phyloP scores from a whole-genome alignment of 441 rosid species.

The Aquilaria agallochum region DNA sequence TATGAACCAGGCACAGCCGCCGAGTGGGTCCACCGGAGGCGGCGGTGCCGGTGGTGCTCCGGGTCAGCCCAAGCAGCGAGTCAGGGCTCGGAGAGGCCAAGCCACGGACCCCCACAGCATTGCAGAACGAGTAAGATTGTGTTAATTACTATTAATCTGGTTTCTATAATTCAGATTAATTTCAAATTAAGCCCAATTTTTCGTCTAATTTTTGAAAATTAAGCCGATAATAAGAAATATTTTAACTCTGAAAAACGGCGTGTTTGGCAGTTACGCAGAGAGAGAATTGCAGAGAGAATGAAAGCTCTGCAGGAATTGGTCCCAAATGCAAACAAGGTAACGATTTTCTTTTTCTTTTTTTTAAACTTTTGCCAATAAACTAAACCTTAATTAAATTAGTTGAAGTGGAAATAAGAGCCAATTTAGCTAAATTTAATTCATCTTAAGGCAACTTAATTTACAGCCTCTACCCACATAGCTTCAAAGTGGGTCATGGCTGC shows the following conservation, averaged over 20 bases:
- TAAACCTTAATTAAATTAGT: not conserved
- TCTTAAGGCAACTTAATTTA: too few species aligned
- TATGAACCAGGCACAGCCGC: slow-evolving; percentile 40
- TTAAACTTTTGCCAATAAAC: not conserved
- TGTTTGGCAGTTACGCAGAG: slow-evolving; percentile 73
- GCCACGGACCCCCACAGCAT: slow-evolving; percentile 97
- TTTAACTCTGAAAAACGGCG: slow-evolving; percentile 9
- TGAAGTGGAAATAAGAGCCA: not conserved
- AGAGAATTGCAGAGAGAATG: slow-evolving; percentile 96
- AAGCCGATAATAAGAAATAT: too few species aligned
- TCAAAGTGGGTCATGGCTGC: too few species aligned
- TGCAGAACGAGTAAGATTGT: slow-evolving; percentile 67
- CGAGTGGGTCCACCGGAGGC: slow-evolving; percentile 34
- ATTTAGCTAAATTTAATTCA: too few species aligned
- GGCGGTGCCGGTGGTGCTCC: slow-evolving; percentile 25
- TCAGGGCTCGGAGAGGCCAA: slow-evolving; percentile 93
- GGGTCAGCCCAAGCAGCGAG: slow-evolving; percentile 65
- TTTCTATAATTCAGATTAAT: too few species aligned
- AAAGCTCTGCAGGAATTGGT: slow-evolving; percentile 93
- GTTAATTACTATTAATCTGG: not conserved
- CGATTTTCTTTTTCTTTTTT: too few species aligned
- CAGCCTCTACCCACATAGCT: too few species aligned
- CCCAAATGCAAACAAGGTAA: slow-evolving; percentile 93
- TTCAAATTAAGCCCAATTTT: too few species aligned
- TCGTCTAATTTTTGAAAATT: too few species aligned